Conservation (phyloP, 768 basidiomycete species). For the Lactarius sanguifluus region DNA sequence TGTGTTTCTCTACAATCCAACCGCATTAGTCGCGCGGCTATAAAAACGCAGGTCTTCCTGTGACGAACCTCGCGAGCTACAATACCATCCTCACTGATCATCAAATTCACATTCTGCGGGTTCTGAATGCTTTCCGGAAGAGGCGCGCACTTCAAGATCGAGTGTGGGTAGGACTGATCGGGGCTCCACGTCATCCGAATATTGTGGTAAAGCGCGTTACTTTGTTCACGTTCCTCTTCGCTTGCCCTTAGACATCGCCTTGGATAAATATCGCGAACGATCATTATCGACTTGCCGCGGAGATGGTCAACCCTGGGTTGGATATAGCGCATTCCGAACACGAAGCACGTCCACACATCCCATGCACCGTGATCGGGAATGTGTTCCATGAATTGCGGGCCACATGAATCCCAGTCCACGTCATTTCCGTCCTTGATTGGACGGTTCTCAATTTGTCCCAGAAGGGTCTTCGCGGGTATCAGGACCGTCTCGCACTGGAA, state of each 20-base stretch:
- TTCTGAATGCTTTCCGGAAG: slow-evolving; percentile 10
- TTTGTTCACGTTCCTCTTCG: slow-evolving; percentile 21
- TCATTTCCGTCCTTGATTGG: not conserved
- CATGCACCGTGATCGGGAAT: slow-evolving; percentile 8
- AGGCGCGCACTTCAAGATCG: slow-evolving; percentile 21
- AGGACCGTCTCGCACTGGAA: slow-evolving; percentile 10
- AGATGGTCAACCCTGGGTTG: not conserved
- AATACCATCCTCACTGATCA: slow-evolving; percentile 29
- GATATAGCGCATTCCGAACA: slow-evolving; percentile 28
- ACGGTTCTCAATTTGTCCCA: slow-evolving; percentile 2
- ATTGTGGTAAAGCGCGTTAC: slow-evolving; percentile 5
- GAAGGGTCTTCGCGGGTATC: slow-evolving; percentile 17
- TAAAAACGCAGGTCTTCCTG: slow-evolving; percentile 1
- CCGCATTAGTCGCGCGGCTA: slow-evolving; percentile 15
- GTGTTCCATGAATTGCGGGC: not conserved
- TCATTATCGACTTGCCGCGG: slow-evolving; percentile 4
- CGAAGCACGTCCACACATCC: slow-evolving; percentile 20
- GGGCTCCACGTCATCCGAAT: not conserved
- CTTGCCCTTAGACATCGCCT: slow-evolving; percentile 17
- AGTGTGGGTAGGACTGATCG: not conserved
- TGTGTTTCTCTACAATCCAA: slow-evolving; percentile 6
- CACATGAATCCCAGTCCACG: slow-evolving; percentile 24
- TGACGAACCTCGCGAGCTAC: slow-evolving; percentile 26
- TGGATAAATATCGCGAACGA: slow-evolving; percentile 26
- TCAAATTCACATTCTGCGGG: not conserved